Conservation (phyloP, 305 asterid species). For the Fraxinus latifolia region DNA sequence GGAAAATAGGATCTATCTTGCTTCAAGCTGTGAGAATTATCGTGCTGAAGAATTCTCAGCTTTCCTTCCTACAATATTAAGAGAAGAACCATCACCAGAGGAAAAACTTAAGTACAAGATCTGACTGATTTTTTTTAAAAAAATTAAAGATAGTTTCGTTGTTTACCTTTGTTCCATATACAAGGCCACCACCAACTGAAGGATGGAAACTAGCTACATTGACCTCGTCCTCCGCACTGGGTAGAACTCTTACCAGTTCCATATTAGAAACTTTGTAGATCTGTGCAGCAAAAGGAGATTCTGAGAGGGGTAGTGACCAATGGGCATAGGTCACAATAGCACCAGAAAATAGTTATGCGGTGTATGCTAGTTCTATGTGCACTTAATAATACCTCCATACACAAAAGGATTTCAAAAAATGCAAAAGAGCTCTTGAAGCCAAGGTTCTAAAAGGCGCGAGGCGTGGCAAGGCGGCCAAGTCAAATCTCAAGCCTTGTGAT, state of each 20-base stretch:
- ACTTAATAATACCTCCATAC: not conserved
- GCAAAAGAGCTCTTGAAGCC: constrained; percentile 9
- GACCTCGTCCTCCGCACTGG: constrained; percentile 98
- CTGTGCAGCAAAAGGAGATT: constrained; percentile 34
- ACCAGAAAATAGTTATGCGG: not conserved
- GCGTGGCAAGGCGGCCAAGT: not conserved
- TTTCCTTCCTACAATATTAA: constrained; percentile 76
- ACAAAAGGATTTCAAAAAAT: not conserved
- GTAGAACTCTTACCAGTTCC: constrained; percentile 96
- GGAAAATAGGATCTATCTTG: constrained; percentile 45
- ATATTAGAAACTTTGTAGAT: constrained; percentile 85
- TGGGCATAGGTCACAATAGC: constrained; percentile 2
- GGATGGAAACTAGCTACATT: constrained; percentile 98
- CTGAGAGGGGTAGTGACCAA: constrained; percentile 12
- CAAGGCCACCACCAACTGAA: constrained; percentile 89
- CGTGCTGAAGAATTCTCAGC: constrained; percentile 81
- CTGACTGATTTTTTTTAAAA: not conserved
- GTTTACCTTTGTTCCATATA: constrained; percentile 92
- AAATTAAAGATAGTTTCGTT: not conserved
- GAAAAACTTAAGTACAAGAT: not conserved
- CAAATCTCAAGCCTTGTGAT: not conserved
- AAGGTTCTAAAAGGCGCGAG: not conserved
- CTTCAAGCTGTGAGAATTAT: constrained; percentile 53
- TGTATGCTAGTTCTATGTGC: not conserved
- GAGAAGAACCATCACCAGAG: constrained; percentile 10